phyloP scores from a whole-genome alignment of 2,329 filamentous ascomycete genomes.

The Sphaceloma murrayae region DNA sequence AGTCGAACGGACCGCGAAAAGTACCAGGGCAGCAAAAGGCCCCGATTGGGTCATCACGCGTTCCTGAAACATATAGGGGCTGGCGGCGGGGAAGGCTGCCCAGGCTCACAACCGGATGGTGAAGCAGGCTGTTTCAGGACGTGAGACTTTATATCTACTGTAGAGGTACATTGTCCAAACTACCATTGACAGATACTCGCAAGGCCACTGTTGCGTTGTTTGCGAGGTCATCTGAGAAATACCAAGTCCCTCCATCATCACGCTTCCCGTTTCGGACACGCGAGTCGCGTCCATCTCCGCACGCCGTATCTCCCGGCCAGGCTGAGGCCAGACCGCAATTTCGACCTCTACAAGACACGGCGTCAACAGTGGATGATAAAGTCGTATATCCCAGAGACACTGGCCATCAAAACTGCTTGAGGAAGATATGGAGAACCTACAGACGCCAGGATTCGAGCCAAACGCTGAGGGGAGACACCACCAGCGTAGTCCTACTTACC shows the following conservation, averaged over 20 bases:
- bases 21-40: too few relatives aligned
- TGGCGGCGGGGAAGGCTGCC: not conserved
- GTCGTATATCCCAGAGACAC: too few relatives aligned
- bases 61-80: conserved; percentile 6
- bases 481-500: conserved; percentile 31
- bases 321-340: not conserved
- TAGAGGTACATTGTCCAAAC: too few relatives aligned
- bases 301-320: not conserved
- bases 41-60: not conserved
- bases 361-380: too few relatives aligned
- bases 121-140: conserved; percentile 9
- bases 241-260: not conserved
- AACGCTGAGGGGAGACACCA: not conserved
- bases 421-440: not conserved
- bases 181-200: too few relatives aligned
- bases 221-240: not conserved
- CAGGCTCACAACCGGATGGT: not conserved
- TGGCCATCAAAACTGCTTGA: not conserved
- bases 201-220: not conserved
- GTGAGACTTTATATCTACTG: not conserved
- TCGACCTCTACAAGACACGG: not conserved
- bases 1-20: not conserved
- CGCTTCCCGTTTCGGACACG: not conserved
- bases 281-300: not conserved
- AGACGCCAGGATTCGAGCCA: not conserved